phyloP scores from a whole-genome alignment of 192 early-diverging fungal species.

The Backusella luteola region DNA sequence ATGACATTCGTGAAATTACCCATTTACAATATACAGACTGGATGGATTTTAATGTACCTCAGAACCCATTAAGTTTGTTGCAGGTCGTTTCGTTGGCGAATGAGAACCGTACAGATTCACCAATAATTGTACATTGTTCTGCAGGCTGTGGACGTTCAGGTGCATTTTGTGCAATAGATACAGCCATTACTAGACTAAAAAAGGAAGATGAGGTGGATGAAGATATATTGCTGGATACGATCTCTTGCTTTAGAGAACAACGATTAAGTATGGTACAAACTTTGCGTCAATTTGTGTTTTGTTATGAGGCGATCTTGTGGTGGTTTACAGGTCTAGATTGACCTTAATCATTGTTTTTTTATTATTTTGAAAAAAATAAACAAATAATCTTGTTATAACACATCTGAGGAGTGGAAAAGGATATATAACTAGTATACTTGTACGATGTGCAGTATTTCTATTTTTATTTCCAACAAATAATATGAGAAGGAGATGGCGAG shows the following conservation, averaged over 20 bases:
- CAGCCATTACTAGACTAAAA: conserved; percentile 42
- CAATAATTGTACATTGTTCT: conserved; percentile 48
- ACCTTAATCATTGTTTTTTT: not conserved
- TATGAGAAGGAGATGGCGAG: not conserved
- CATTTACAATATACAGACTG: conserved; percentile 87
- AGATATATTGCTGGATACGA: conserved; percentile 58
- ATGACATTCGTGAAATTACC: conserved; percentile 47
- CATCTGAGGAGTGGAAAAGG: not conserved
- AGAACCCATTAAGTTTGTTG: conserved; percentile 60
- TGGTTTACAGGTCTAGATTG: conserved; percentile 21
- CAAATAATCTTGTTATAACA: not conserved
- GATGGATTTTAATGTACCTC: conserved; percentile 84
- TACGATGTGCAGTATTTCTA: not conserved
- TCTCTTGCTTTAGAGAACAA: conserved; percentile 70
- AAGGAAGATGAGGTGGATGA: conserved; percentile 46
- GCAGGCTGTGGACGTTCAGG: conserved; percentile 62
- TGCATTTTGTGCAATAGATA: conserved; percentile 58
- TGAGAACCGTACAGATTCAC: conserved; percentile 1
- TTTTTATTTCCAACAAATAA: not conserved
- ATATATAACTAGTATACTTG: not conserved
- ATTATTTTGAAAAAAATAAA: not conserved
- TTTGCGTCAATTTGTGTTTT: conserved; percentile 77
- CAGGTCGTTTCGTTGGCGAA: conserved; percentile 55
- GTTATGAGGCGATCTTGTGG: conserved; percentile 78
- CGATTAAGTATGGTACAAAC: conserved; percentile 84